phyloP scores from a whole-genome alignment of 257 asterid genomes.

The Plantago elongata region DNA sequence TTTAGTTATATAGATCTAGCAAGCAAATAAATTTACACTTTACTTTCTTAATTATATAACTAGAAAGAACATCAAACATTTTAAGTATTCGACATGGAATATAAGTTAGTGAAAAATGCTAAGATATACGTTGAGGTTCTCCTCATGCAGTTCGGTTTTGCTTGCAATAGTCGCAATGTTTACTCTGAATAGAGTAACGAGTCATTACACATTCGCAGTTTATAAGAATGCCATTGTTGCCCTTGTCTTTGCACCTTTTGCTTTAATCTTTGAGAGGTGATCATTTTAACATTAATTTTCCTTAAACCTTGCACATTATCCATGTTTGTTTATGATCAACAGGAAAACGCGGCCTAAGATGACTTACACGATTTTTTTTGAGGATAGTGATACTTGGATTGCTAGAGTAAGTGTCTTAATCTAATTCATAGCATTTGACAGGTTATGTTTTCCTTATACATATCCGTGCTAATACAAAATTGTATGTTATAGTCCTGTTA shows the following conservation, averaged over 20 bases:
- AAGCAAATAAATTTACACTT: too few species aligned
- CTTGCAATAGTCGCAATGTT: constrained; percentile 11
- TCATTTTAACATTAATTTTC: not conserved
- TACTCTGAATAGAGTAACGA: constrained; percentile 7
- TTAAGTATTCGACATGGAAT: not conserved
- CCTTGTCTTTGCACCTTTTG: constrained; percentile 6
- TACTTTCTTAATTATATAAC: not conserved
- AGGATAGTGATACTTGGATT: constrained; percentile 49
- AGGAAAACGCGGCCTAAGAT: constrained; percentile 71
- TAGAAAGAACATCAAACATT: not conserved
- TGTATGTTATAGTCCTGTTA: not conserved
- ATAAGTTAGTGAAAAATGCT: not conserved
- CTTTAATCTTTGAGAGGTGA: constrained; percentile 6
- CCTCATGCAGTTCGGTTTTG: constrained; percentile 10
- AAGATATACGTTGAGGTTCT: constrained; percentile 6
- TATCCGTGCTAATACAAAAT: not conserved
- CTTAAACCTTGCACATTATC: not conserved
- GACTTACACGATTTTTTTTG: constrained; percentile 32
- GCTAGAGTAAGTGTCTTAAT: constrained; percentile 37
- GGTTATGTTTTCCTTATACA: too few species aligned
- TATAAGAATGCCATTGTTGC: constrained; percentile 13
- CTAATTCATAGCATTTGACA: too few species aligned
- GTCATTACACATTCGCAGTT: constrained; percentile 16
- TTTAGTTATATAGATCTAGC: too few species aligned
- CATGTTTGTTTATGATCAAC: constrained; percentile 1